These are phyloP conservation scores for Panicum virgatum DNA, from an alignment of 202 grass and related monocot genomes.

Conservation along the genomic window DNA sequence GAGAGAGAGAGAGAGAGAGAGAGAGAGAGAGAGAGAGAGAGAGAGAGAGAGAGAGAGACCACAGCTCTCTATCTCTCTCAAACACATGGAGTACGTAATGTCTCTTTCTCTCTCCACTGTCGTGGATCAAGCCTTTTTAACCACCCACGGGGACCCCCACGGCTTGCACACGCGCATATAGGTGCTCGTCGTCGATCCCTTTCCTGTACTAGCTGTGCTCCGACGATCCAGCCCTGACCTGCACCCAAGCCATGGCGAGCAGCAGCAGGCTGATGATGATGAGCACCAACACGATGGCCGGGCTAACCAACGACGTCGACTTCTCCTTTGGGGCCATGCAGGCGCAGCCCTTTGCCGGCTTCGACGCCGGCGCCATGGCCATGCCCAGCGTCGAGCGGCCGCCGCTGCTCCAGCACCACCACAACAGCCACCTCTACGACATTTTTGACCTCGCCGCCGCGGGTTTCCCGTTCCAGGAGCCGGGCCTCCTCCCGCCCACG, in stretches of 20 bases:
- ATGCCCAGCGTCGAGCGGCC: slow-evolving; percentile 5
- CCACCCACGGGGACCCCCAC: neutral
- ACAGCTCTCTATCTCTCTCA: too few species aligned
- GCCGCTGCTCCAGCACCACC: slow-evolving; percentile 1
- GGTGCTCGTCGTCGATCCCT: neutral
- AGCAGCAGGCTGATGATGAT: slow-evolving; percentile 28
- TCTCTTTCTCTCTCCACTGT: neutral
- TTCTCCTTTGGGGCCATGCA: slow-evolving; percentile 41
- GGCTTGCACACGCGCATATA: neutral
- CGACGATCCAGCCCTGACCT: too few species aligned
- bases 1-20: too few species aligned
- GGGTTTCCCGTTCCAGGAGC: slow-evolving; percentile 27
- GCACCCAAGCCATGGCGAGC: slow-evolving; percentile 37
- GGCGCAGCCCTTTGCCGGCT: slow-evolving; percentile 4
- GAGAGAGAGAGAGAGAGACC: too few species aligned
- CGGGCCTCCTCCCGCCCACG: neutral
- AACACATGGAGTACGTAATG: neutral
- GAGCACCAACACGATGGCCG: slow-evolving; percentile 2
- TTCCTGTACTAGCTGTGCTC: neutral
- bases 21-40: too few species aligned
- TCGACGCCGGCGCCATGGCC: slow-evolving; percentile 35
- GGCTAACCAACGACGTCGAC: slow-evolving; percentile 8
- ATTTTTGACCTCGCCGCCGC: slow-evolving; percentile 19
- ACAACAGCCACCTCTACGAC: slow-evolving; percentile 13
- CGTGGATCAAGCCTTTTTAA: slow-evolving; percentile 28